These are phyloP conservation scores for Apium graveolens DNA, from an alignment of 129 eudicot species.

Conservation along the genomic window DNA sequence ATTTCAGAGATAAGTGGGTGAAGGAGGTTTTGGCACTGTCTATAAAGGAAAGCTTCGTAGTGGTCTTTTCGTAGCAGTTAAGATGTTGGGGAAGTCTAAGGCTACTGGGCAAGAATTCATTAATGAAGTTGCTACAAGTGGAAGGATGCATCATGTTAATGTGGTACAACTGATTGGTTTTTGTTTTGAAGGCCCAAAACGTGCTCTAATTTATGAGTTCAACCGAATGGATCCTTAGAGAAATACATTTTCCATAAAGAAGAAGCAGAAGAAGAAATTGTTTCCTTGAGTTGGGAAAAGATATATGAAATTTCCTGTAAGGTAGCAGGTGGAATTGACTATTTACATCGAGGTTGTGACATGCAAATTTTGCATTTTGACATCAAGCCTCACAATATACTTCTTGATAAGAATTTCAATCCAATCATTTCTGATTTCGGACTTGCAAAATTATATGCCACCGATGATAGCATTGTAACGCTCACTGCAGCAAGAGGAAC, in stretches of 20 bases:
- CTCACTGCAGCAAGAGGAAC: conserved; percentile 2
- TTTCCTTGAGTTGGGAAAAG: background rate
- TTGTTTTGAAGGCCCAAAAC: background rate
- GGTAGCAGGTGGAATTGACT: background rate
- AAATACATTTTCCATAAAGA: background rate
- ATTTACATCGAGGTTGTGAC: conserved; percentile 2
- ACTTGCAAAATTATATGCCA: background rate
- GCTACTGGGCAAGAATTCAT: background rate
- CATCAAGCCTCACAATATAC: conserved; percentile 1
- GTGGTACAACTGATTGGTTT: background rate
- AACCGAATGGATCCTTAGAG: background rate
- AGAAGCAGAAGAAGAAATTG: background rate
- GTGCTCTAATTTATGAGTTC: background rate
- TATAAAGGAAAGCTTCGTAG: background rate
- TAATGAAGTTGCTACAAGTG: background rate
- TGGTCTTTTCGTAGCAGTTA: background rate
- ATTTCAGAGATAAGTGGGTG: background rate
- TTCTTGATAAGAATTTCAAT: background rate
- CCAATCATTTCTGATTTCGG: background rate
- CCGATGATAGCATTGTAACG: background rate
- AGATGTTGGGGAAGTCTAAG: background rate
- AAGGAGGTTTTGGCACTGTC: background rate
- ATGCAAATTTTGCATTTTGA: conserved; percentile 2
- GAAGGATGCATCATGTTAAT: conserved; percentile 1
- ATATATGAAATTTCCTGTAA: background rate